Evolutionary conservation across 2,329 filamentous ascomycete genomes (phyloP), one percentile per base, ranked within the genome.

Genomic region (Cladorrhinum sp.): DNA sequence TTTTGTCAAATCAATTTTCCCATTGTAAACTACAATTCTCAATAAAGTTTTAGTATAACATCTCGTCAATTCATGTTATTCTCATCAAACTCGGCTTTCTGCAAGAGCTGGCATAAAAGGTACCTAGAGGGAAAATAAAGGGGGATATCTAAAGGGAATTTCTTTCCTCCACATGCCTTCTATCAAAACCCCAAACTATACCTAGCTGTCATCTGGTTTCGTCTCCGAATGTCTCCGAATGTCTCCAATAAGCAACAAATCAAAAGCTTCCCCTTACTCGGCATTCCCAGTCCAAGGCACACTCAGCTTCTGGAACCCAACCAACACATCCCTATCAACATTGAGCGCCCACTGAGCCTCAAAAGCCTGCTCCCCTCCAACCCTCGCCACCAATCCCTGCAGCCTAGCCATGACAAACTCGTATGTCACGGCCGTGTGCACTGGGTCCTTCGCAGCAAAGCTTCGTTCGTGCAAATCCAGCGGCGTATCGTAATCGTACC

Each of bases 271-370:
- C 18, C 4, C 7, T 16, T 46, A 46, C 42, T 21, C 42, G 12
- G 42, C 10, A 18, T 18, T 46, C 42, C 42, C 42, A 18, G 3
- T 18, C 42, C 42, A 8, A 46, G 42, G 42, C n/a, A 46, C 42
- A 42, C 63, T 64, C 58, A 83, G 64, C 46, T 69, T 69, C 66
- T 79, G 75, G 70, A 92, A 94, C n/a, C 80, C 83, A 10, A 78
- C 77, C 63, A 94, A 68, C 16, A 93, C 83, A 62, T 92, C 86
- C 66, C 80, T 81, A 72, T 95, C 91, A 24, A 95, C 89, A 64
- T 92, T 90, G n/a, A 80, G 80, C 14, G 86, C 74, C 85, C 87
- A 93, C 55, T 87, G 80, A 59, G 84, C 80, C 71, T 87, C 81
- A 72, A 95, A 94, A 2, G 71, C 75, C 55, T 83, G 79, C 67